These are phyloP conservation scores for Penicillium fimorum DNA, from an alignment of 495 filamentous ascomycete genomes.

Conservation along the genomic window DNA sequence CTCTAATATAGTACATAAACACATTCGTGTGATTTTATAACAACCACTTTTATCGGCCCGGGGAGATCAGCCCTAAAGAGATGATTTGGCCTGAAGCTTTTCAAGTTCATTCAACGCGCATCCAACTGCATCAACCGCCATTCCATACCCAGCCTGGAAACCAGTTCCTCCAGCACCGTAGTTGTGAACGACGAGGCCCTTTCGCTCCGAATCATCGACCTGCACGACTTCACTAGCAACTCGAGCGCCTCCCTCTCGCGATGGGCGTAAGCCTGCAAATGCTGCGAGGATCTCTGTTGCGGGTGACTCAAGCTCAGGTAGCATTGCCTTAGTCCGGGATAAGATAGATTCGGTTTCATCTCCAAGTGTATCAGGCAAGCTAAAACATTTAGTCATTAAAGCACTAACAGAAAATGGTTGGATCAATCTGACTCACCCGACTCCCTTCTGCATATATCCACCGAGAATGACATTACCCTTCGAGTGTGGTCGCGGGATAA, in stretches of 20 bases:
- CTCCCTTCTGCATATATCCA: slow-evolving; percentile 32
- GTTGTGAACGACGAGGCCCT: slow-evolving; percentile 20
- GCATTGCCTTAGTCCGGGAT: slow-evolving; percentile 21
- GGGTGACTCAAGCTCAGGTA: slow-evolving; percentile 14
- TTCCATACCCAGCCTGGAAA: slow-evolving; percentile 27
- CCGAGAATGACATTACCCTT: slow-evolving; percentile 31
- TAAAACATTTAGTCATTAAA: neutral
- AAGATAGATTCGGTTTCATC: slow-evolving; percentile 32
- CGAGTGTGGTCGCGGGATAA: slow-evolving; percentile 32
- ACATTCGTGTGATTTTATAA: neutral
- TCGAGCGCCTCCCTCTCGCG: slow-evolving; percentile 28
- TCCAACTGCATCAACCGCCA: slow-evolving; percentile 16
- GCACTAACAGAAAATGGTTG: neutral
- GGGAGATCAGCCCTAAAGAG: neutral
- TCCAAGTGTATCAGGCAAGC: neutral
- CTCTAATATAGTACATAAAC: neutral
- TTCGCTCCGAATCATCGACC: neutral
- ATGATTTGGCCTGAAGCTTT: neutral
- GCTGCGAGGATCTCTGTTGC: slow-evolving; percentile 21
- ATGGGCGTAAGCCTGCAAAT: slow-evolving; percentile 30
- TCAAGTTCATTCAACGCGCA: neutral
- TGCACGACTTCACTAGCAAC: slow-evolving; percentile 21
- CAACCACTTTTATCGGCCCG: neutral
- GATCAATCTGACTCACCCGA: slow-evolving; percentile 2
- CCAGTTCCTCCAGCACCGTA: slow-evolving; percentile 38